A percentile compares a stretch with the other conserved stretches of the same genome.
Evolutionary conservation across 208 protist species (phyloP).

Genomic region (Crithidia thermophila): DNA sequence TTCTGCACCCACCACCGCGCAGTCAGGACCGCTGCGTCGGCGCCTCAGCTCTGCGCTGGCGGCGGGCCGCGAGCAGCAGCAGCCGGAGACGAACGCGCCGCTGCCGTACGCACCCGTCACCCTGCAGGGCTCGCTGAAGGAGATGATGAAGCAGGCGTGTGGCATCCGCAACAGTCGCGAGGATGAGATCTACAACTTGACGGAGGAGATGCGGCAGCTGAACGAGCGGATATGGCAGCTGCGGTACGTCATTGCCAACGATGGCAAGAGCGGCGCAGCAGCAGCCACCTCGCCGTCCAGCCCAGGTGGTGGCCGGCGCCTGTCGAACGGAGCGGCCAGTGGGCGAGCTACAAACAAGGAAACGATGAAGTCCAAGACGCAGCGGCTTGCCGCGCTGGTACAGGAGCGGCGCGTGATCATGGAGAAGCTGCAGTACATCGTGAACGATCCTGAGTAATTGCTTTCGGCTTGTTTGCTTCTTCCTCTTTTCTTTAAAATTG

Average conservation of each 20-base stretch:
- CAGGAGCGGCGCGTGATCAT: slow-evolving; percentile 50
- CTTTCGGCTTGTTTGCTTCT: slow-evolving; percentile 15
- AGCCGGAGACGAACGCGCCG: not conserved
- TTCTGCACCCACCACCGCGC: not conserved
- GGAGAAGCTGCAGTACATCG: slow-evolving; percentile 52
- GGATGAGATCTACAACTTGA: slow-evolving; percentile 75
- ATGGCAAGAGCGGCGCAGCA: not conserved
- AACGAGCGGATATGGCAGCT: slow-evolving; percentile 88
- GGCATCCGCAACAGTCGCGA: slow-evolving; percentile 60
- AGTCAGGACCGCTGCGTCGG: slow-evolving; percentile 8
- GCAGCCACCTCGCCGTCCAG: not conserved
- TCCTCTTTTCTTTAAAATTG: slow-evolving; percentile 18
- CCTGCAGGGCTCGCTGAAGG: slow-evolving; percentile 40
- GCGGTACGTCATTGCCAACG: slow-evolving; percentile 32
- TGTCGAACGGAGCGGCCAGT: not conserved
- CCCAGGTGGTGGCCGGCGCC: not conserved
- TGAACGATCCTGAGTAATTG: slow-evolving; percentile 20
- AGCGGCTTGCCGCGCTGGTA: slow-evolving; percentile 35
- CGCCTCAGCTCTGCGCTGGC: slow-evolving; percentile 25
- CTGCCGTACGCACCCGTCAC: slow-evolving; percentile 2
- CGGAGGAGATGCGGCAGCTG: slow-evolving; percentile 67
- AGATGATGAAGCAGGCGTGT: slow-evolving; percentile 62
- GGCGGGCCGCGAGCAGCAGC: slow-evolving; percentile 19
- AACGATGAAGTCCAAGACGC: slow-evolving; percentile 14
- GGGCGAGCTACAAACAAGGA: not conserved